A percentile compares a stretch with the other conserved stretches of the same genome.
Conservation (phyloP, 192 early-diverging fungal species). For the Backusella westeae region DNA sequence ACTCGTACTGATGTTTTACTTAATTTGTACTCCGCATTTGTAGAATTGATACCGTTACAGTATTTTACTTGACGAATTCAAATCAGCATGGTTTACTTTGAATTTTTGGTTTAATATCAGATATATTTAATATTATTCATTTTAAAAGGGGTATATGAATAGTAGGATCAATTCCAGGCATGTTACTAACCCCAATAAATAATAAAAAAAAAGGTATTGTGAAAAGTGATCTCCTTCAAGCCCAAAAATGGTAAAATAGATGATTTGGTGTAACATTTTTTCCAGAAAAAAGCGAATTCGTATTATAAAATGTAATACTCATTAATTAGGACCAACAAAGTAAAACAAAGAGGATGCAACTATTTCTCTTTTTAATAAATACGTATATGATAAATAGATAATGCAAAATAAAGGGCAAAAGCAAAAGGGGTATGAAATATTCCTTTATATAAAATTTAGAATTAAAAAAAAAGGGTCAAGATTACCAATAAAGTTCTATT, state of each 20-base stretch:
- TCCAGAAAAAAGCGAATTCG: neutral
- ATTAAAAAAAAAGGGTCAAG: neutral
- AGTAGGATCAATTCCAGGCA: neutral
- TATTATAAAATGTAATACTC: neutral
- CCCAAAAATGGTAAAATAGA: neutral
- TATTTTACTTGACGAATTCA: too few species aligned
- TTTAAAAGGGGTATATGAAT: neutral
- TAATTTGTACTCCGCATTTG: too few species aligned
- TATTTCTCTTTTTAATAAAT: neutral
- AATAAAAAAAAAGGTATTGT: neutral
- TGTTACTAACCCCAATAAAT: neutral
- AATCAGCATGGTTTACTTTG: too few species aligned
- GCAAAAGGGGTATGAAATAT: neutral
- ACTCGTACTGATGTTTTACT: too few species aligned
- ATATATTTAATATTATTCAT: neutral
- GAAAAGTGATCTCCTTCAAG: neutral
- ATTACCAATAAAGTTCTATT: neutral
- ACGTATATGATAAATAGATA: neutral
- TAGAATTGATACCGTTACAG: too few species aligned
- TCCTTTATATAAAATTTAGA: neutral
- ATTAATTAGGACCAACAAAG: neutral
- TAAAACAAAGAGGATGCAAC: neutral
- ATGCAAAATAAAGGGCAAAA: neutral
- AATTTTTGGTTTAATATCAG: neutral
- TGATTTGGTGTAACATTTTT: neutral